Evolutionary conservation across 1,284 basidiomycete species (phyloP), one percentile per base, ranked within the genome.

Genomic region (Rhodofomes roseus): DNA sequence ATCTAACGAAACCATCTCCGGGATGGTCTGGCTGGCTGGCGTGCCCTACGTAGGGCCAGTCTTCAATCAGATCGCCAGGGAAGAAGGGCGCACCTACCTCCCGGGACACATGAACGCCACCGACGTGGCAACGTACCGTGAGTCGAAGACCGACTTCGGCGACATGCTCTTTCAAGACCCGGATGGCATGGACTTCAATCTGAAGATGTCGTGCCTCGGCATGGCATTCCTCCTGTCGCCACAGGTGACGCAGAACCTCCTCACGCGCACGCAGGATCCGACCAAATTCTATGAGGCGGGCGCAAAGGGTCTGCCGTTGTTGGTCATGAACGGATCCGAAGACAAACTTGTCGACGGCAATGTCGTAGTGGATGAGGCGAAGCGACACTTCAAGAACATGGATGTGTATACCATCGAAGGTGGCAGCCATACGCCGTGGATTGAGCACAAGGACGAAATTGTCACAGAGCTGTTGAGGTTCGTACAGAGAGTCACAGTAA

Each of bases 381-480:
- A 63, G 43, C 60, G 61, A 36, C 62, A 66, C 44, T 70, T 66
- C 55, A 62, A 51, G 37, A 63, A 68, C 58, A 27, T 63, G 46
- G 63, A 66, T 44, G 60, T 65, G 40, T 58, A 63, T 55, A 54
- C 62, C 39, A 50, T 70, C 20, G 60, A 65, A 4, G 64, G 61
- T 18, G 58, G 59, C n/a, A 59, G 65, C 41, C 70, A 71, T 54
- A 62, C 67, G 9, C 55, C 65, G 0, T 68, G 66, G 51, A 57
- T 67, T 16, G 68, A 71, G 52, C 40, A 56, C 20, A 54, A 57
- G 27, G 65, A 66, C n/a, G 68, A 68, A 50, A 63, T 67, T 34
- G 63, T 69, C 54, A 54, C 57, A 48, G 62, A 59, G 27, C 29
- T 66, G 56, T 52, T 64, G 20, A 51, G 58, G 43, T 67, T 55